Conservation (phyloP, 192 early-diverging fungal genomes). For the Entomortierella parvispora region DNA sequence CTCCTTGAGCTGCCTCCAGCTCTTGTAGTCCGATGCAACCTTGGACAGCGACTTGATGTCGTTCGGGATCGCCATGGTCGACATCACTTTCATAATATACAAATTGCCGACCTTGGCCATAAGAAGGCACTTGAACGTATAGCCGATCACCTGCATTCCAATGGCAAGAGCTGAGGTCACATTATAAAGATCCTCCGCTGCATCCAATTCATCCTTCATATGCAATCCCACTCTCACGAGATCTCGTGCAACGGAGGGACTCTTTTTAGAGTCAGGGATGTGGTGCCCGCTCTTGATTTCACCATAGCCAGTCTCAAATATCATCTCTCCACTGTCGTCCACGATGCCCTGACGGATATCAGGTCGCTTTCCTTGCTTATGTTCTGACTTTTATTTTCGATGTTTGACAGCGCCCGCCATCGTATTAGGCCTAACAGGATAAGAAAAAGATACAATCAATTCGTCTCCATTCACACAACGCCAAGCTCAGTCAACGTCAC, state of each 20-base stretch:
- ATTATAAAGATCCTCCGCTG: conserved; percentile 1
- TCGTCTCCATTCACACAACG: background rate
- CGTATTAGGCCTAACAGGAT: conserved; percentile 6
- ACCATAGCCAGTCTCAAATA: conserved; percentile 8
- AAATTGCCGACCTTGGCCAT: conserved; percentile 8
- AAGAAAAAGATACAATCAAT: background rate
- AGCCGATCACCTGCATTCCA: conserved; percentile 3
- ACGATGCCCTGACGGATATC: background rate
- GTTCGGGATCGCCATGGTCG: conserved; percentile 6
- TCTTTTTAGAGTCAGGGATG: background rate
- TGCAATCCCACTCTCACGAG: background rate
- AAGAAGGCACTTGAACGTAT: conserved; percentile 1
- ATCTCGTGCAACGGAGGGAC: conserved; percentile 3
- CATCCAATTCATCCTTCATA: conserved; percentile 4
- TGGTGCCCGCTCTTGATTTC: conserved; percentile 7
- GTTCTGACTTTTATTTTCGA: background rate
- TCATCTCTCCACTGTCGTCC: conserved; percentile 6
- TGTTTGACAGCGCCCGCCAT: conserved; percentile 1
- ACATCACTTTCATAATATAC: conserved; percentile 2
- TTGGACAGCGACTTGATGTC: conserved; percentile 1
- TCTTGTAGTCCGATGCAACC: conserved; percentile 1
- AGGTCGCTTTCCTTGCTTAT: conserved; percentile 1
- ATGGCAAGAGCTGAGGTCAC: conserved; percentile 2
- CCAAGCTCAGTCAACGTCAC: no score
- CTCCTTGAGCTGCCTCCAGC: background rate